phyloP scores from a whole-genome alignment of 371 early-diverging fungal genomes.

The Chytridiales sp. region DNA sequence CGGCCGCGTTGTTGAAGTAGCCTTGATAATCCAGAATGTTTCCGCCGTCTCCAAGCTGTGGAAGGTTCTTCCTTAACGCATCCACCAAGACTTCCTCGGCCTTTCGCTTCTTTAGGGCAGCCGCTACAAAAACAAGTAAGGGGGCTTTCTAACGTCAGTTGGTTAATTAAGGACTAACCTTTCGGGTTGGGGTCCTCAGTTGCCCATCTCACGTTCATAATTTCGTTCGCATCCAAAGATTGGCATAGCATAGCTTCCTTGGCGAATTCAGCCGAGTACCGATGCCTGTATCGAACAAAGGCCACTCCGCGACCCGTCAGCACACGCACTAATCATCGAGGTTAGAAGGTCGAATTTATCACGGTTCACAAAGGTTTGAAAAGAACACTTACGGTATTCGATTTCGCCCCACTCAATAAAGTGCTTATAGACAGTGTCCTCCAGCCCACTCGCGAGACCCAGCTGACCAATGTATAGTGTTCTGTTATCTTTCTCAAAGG shows the following conservation, averaged over 20 bases:
- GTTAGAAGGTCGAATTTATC: slow-evolving; percentile 9
- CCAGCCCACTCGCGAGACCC: slow-evolving; percentile 56
- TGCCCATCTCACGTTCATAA: slow-evolving; percentile 70
- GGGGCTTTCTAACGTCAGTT: not conserved
- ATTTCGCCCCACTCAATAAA: slow-evolving; percentile 81
- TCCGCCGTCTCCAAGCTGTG: slow-evolving; percentile 50
- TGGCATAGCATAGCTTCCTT: slow-evolving; percentile 89
- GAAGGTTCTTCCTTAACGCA: slow-evolving; percentile 63
- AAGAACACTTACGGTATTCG: slow-evolving; percentile 57
- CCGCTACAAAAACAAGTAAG: slow-evolving; percentile 7
- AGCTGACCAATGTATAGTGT: slow-evolving; percentile 82
- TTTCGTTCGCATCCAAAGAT: slow-evolving; percentile 60
- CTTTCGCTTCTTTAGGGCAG: slow-evolving; percentile 52
- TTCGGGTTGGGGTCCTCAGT: slow-evolving; percentile 78
- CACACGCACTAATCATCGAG: slow-evolving; percentile 45
- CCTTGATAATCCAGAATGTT: slow-evolving; percentile 46
- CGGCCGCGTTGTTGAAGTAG: not conserved
- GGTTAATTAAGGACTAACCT: slow-evolving; percentile 10
- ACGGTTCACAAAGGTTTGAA: not conserved
- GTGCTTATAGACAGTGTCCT: slow-evolving; percentile 60
- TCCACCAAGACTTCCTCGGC: slow-evolving; percentile 52
- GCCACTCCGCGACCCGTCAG: slow-evolving; percentile 71
- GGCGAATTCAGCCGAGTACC: slow-evolving; percentile 81
- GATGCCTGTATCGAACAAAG: slow-evolving; percentile 71
- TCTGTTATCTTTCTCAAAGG: slow-evolving; percentile 69